Conservation (phyloP, 345 rosid species). For the Theobroma cacao region DNA sequence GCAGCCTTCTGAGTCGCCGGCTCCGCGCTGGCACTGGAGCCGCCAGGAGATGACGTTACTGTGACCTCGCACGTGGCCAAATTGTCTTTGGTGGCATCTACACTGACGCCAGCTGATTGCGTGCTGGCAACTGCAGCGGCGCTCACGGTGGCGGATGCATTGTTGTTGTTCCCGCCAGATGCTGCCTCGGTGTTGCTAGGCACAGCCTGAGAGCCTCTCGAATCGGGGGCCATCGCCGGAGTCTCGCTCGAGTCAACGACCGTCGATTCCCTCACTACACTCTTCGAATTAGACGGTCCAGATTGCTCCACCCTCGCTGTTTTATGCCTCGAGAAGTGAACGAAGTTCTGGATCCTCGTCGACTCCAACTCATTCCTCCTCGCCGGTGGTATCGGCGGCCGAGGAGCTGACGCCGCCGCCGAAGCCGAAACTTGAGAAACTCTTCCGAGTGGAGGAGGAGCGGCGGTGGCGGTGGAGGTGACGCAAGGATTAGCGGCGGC, state of each 20-base stretch:
- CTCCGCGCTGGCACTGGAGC: conserved; percentile 58
- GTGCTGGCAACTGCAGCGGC: conserved; percentile 25
- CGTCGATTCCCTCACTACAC: conserved; percentile 49
- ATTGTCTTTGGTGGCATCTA: conserved; percentile 21
- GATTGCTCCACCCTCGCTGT: conserved; percentile 31
- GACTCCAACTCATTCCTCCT: conserved; percentile 29
- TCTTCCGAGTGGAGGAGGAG: conserved; percentile 13
- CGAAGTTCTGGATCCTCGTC: conserved; percentile 47
- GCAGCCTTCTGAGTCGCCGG: conserved; percentile 32
- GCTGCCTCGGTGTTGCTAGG: conserved; percentile 21
- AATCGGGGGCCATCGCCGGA: conserved; percentile 29
- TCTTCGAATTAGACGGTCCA: conserved; percentile 43
- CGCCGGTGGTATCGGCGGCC: conserved; percentile 49
- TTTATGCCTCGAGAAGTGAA: conserved; percentile 51
- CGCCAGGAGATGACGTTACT: conserved; percentile 47
- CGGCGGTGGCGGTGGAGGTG: conserved; percentile 18
- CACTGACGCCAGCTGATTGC: conserved; percentile 20
- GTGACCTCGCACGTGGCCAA: conserved; percentile 40
- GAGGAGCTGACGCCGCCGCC: conserved; percentile 19
- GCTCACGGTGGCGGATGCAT: conserved; percentile 24
- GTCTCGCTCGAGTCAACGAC: conserved; percentile 63
- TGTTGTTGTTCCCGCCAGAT: conserved; percentile 30
- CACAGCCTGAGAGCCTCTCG: conserved; percentile 38
- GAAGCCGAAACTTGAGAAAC: conserved; percentile 16
- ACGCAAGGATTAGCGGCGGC: conserved; percentile 26